These are phyloP conservation scores for Irpex lacteus DNA, from an alignment of 1,284 basidiomycete species.

Conservation along the genomic window DNA sequence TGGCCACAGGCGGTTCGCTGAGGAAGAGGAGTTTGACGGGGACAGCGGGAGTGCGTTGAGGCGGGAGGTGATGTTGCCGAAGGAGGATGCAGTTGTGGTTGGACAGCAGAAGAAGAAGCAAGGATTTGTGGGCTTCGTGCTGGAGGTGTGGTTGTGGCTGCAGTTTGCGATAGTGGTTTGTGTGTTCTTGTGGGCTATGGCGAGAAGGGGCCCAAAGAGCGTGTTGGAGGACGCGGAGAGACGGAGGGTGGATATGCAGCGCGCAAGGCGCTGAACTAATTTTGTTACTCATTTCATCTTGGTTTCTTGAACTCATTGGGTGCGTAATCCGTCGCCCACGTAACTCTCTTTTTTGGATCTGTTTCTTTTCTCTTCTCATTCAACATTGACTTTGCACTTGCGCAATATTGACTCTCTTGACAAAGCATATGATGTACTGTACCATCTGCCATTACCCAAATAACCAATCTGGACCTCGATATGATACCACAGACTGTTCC, in stretches of 20 bases:
- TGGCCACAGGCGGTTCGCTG: background rate
- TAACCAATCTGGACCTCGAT: no score
- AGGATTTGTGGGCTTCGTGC: constrained; percentile 46
- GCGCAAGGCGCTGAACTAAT: background rate
- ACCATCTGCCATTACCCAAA: background rate
- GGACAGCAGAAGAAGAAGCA: constrained; percentile 27
- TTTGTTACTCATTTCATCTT: background rate
- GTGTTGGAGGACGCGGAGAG: constrained; percentile 55
- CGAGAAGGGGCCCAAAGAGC: constrained; percentile 66
- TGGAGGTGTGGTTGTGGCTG: constrained; percentile 78
- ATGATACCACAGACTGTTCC: background rate
- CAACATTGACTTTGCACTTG: no score
- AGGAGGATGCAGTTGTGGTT: background rate
- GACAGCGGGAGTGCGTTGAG: background rate
- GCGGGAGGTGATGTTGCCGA: background rate
- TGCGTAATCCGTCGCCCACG: background rate
- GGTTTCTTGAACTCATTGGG: background rate
- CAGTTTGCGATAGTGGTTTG: constrained; percentile 71
- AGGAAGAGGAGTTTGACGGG: background rate
- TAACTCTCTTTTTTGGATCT: background rate
- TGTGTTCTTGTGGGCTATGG: constrained; percentile 77
- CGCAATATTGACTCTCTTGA: no score
- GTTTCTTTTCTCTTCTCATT: background rate
- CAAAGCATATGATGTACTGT: background rate
- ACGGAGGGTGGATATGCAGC: constrained; percentile 20